phyloP scores from a whole-genome alignment of 805 yeast species.

The Yamadazyma tumulicola region DNA sequence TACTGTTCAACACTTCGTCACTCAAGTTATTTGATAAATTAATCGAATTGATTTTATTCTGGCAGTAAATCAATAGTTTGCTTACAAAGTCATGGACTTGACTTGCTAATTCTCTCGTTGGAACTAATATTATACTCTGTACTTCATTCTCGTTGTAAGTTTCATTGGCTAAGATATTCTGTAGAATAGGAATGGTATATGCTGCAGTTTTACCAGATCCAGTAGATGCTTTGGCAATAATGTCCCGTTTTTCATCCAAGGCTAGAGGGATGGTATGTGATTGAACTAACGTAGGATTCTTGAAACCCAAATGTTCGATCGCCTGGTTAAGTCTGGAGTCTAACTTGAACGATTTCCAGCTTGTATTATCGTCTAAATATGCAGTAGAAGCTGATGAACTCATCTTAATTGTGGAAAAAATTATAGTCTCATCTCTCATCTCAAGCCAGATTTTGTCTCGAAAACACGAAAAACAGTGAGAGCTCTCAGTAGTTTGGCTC shows the following conservation, averaged over 20 bases:
- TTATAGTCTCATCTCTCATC: slow-evolving; percentile 11
- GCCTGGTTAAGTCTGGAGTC: slow-evolving; percentile 87
- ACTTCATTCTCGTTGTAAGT: slow-evolving; percentile 24
- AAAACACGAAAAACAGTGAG: neutral
- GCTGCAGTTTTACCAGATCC: slow-evolving; percentile 97
- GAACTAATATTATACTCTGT: slow-evolving; percentile 76
- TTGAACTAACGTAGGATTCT: slow-evolving; percentile 87
- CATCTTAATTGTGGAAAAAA: slow-evolving; percentile 7
- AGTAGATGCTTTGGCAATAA: slow-evolving; percentile 90
- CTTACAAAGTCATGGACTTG: slow-evolving; percentile 76
- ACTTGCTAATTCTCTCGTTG: slow-evolving; percentile 86
- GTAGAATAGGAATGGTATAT: slow-evolving; percentile 81
- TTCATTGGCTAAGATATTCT: slow-evolving; percentile 55
- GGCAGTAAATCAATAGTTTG: slow-evolving; percentile 67
- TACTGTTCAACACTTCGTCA: slow-evolving; percentile 66
- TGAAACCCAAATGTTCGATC: slow-evolving; percentile 71
- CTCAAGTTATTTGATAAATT: slow-evolving; percentile 67
- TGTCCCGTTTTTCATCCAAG: slow-evolving; percentile 82
- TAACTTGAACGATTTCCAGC: slow-evolving; percentile 73
- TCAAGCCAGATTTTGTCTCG: slow-evolving; percentile 1
- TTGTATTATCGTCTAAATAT: slow-evolving; percentile 64
- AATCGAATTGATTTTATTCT: slow-evolving; percentile 56
- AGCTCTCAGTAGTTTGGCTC: neutral
- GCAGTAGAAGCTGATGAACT: slow-evolving; percentile 55
- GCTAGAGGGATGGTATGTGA: slow-evolving; percentile 91